Base-by-base conservation (phyloP, 345 rosid species). In the Erodium maritimum region DNA sequence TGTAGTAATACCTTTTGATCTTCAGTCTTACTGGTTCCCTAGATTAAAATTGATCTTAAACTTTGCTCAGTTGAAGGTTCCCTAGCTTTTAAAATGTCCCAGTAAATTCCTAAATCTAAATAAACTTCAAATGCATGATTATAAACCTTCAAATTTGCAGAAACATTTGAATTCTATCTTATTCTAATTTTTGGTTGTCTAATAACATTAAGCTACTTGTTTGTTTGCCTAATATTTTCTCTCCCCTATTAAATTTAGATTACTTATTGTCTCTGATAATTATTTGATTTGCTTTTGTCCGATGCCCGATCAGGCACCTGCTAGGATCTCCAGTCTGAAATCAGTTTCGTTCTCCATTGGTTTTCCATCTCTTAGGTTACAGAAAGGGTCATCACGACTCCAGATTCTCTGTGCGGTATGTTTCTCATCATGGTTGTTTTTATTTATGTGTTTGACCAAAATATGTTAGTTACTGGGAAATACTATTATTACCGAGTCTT, bases 401-500 rank as follows among this genome's bases (percentile, higher is more conserved):
- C 61, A 62, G 37, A 68, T 80, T 50, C 65, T 72, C 37, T 79
- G 81, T 59, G 76, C 65, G 82, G 86, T 84, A 69, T 16, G 75
- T 17, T 55, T 77, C 64, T 33, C 55, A n/a, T 42, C 48, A 10
- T 42, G 17, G 17, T 42, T 7, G 37, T 23, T 19, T 19, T 50
- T 54, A 22, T 5, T 3, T n/a, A 48, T 50, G 48, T 42, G 3
- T 29, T 29, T 42, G 17, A 16, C 2, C 48, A 42, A 42, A 42
- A 29, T 29, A 29, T 7, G 48, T 11, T 42, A 10, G 14, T 42
- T 10, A 9, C 12, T 42, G 48, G 48, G 14, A 29, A 29, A 29
- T 29, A 29, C 8, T 8, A 29, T 29, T 29, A 29, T 29, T 29
- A 29, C 34, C 34, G 8, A 42, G 13, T 42, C 48, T 42, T 42